Evolutionary conservation across 2,329 filamentous ascomycete species (phyloP).

Genomic region (Cercospora sp.): DNA sequence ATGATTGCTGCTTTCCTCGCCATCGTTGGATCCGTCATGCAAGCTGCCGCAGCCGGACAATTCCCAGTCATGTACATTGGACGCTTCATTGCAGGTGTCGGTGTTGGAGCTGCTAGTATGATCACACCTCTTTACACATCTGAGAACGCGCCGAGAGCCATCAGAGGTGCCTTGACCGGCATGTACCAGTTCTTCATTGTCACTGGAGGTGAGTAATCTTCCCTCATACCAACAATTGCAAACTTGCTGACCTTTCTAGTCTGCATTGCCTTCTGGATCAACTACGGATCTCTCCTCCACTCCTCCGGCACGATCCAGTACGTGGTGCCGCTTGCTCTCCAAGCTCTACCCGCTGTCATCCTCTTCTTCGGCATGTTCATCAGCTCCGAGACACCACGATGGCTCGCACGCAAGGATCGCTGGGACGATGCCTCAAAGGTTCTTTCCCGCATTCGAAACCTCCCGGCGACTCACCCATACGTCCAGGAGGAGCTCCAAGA

Average conservation of each 20-base stretch:
- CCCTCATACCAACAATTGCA: not conserved
- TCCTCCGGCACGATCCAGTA: conserved; percentile 47
- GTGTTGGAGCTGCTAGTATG: conserved; percentile 45
- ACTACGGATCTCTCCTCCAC: conserved; percentile 54
- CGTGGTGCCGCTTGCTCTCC: conserved; percentile 64
- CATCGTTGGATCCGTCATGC: conserved; percentile 69
- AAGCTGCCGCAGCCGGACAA: conserved; percentile 58
- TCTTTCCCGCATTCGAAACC: conserved; percentile 56
- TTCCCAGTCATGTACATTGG: conserved; percentile 29
- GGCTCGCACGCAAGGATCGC: conserved; percentile 65
- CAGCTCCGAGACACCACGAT: conserved; percentile 43
- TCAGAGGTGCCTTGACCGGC: conserved; percentile 59
- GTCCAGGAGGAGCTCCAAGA: conserved; percentile 56
- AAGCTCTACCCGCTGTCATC: conserved; percentile 63
- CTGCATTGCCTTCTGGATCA: conserved; percentile 44
- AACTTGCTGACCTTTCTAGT: conserved; percentile 1
- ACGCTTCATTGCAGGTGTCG: conserved; percentile 55
- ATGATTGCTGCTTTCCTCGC: conserved; percentile 61
- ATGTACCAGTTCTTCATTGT: conserved; percentile 62
- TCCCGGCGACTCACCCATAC: conserved; percentile 64
- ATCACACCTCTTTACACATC: conserved; percentile 61
- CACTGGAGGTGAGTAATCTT: conserved; percentile 16
- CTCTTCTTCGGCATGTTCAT: conserved; percentile 64
- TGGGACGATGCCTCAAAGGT: conserved; percentile 64
- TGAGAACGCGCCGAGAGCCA: conserved; percentile 47